These are phyloP conservation scores for Leishmania amazonensis DNA, from an alignment of 208 protist species.

Conservation along the genomic window DNA sequence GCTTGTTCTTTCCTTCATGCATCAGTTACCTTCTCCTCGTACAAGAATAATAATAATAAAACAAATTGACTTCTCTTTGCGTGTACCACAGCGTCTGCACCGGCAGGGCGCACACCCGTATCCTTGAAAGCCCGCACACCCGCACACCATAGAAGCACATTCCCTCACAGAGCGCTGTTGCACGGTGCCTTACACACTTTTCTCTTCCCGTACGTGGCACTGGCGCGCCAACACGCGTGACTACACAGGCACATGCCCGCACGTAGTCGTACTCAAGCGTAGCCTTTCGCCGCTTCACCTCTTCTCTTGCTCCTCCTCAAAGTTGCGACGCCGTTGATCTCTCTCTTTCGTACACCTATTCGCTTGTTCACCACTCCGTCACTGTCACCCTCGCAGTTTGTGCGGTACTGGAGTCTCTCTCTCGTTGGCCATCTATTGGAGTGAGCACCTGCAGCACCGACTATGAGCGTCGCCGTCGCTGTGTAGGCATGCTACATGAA, in stretches of 20 bases:
- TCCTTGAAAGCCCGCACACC: background rate
- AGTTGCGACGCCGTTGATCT: background rate
- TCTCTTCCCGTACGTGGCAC: background rate
- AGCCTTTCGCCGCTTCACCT: background rate
- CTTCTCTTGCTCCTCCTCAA: slow-evolving; percentile 7
- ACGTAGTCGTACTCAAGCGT: background rate
- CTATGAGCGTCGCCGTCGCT: slow-evolving; percentile 3
- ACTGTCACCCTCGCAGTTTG: background rate
- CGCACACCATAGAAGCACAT: background rate
- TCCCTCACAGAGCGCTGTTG: background rate
- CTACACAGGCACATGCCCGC: background rate
- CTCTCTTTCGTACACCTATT: background rate
- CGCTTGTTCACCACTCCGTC: background rate
- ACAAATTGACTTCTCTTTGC: background rate
- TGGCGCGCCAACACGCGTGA: background rate
- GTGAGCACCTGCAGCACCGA: slow-evolving; percentile 1
- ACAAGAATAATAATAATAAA: too few relatives aligned
- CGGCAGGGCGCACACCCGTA: background rate
- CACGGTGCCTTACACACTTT: background rate
- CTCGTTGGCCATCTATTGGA: background rate
- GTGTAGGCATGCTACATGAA: slow-evolving; percentile 66
- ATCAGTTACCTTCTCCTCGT: background rate
- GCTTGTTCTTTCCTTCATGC: background rate
- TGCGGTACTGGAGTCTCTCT: background rate
- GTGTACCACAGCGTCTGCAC: background rate